Evolutionary conservation across 805 yeast genomes (phyloP), one percentile per base, ranked within the genome.

Genomic region (Cyberlindnera saturnus): DNA sequence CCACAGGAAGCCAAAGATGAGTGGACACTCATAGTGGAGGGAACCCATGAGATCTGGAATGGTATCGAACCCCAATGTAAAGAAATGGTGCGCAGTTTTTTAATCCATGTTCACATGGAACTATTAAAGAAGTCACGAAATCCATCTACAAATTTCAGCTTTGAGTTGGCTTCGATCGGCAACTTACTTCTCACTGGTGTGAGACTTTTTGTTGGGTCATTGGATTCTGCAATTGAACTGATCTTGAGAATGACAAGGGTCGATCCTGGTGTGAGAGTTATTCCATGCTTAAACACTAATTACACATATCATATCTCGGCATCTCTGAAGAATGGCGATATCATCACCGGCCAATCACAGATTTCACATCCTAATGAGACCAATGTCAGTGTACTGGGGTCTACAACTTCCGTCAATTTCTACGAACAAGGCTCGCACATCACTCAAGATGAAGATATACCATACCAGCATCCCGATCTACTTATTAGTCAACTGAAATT

Each of bases 261-360:
- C 18, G 74, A 76, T n/a, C 57, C 72, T 2, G 59, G 62, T 6
- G 65, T 73, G 3, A 70, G 75, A 34, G 87, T 89, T 2, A 60
- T 86, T 6, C 96, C 96, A 0, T 88, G 95, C 48, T 67, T 89
- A 33, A 87, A 85, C 56, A 85, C 96, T 8, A 86, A 83, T 53
- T 86, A 85, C 65, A 80, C 90, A 14, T 86, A 87, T 51, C 95
- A 89, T 55, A 88, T 90, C 23, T 81, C 91, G 39, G 96, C 96
- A 0, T 52, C 74, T 26, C 67, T 90, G 36, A 65, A 67, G 30
- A 76, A 86, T 61, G 96, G 95, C 3, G 68, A 74, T 4, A 69
- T 83, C 2, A 81, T 90, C 31, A 83, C 90, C 0, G 98, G 98
- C 11, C 98, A 90, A 61, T 82, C 91, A 3, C 96, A 89, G 57